Percentiles rank a stretch among this genome's conserved stretches.
These are phyloP conservation scores for Alternaria angustiovoidea DNA, from an alignment of 2,329 filamentous ascomycete species.

Conservation along the genomic window DNA sequence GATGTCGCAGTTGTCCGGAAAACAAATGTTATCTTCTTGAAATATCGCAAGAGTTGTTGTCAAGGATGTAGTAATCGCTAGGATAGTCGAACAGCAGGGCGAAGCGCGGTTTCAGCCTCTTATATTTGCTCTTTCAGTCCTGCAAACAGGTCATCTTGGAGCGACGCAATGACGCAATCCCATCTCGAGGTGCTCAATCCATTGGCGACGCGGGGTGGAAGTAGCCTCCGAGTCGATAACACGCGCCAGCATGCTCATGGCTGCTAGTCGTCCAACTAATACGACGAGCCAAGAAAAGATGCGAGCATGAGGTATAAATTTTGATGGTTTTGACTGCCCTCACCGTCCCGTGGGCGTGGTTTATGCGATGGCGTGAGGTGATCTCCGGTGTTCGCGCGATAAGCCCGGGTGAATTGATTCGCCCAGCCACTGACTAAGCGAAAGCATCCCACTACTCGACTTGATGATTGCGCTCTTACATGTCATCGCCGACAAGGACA, in stretches of 20 bases:
- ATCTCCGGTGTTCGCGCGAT: constrained; percentile 33
- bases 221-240: constrained; percentile 20
- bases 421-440: constrained; percentile 35
- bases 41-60: constrained; percentile 12
- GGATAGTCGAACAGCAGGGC: constrained; percentile 9
- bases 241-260: constrained; percentile 24
- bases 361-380: constrained; percentile 47
- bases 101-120: constrained; percentile 26
- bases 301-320: constrained; percentile 21
- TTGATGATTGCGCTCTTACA: constrained; percentile 20
- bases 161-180: constrained; percentile 40
- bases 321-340: constrained; percentile 13
- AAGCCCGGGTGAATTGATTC: constrained; percentile 43
- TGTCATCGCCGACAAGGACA: constrained; percentile 12
- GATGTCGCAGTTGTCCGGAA: constrained; percentile 6
- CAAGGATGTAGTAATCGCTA: constrained; percentile 18
- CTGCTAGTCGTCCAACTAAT: constrained; percentile 26
- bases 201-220: constrained; percentile 42
- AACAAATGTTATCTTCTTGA: constrained; percentile 17
- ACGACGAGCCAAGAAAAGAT: constrained; percentile 28
- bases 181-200: constrained; percentile 19
- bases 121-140: constrained; percentile 45
- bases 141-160: constrained; percentile 22
- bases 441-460: constrained; percentile 33
- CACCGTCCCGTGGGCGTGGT: constrained; percentile 22